phyloP scores from a whole-genome alignment of 345 rosid genomes.

The Lepidium africanum region DNA sequence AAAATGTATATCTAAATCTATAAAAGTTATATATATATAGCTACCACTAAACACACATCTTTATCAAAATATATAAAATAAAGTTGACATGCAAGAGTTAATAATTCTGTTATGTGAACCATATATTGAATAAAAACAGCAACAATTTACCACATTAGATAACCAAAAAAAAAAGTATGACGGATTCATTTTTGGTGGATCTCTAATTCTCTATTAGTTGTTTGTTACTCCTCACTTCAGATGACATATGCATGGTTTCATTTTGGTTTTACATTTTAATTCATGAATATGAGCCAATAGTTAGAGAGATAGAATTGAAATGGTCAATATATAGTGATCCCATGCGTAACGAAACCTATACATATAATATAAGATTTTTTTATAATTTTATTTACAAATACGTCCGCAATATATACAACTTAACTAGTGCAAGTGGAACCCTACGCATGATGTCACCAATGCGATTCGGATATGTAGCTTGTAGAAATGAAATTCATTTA shows the following conservation, averaged over 20 bases:
- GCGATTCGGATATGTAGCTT: constrained; percentile 10
- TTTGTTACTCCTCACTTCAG: not conserved
- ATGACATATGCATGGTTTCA: not conserved
- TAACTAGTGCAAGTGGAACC: constrained; percentile 14
- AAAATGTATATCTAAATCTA: no score
- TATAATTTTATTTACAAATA: not conserved
- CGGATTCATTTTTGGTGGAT: not conserved
- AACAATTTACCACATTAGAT: not conserved
- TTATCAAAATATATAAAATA: not conserved
- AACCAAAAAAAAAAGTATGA: no score
- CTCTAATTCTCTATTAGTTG: not conserved
- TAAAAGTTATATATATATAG: no score
- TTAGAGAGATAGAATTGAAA: not conserved
- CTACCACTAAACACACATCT: no score
- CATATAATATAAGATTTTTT: not conserved
- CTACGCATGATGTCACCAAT: constrained; percentile 11
- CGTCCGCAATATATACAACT: not conserved
- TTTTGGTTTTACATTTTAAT: not conserved
- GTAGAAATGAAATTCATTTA: constrained; percentile 6
- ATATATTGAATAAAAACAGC: not conserved
- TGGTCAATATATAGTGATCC: constrained; percentile 11
- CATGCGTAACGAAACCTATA: constrained; percentile 8
- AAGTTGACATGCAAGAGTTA: not conserved
- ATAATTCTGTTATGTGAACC: not conserved
- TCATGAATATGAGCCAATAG: not conserved